Percentiles rank a stretch among this genome's conserved stretches.
These are phyloP conservation scores for Apiospora pterosperma DNA, from an alignment of 2,329 filamentous ascomycete species.

Conservation along the genomic window DNA sequence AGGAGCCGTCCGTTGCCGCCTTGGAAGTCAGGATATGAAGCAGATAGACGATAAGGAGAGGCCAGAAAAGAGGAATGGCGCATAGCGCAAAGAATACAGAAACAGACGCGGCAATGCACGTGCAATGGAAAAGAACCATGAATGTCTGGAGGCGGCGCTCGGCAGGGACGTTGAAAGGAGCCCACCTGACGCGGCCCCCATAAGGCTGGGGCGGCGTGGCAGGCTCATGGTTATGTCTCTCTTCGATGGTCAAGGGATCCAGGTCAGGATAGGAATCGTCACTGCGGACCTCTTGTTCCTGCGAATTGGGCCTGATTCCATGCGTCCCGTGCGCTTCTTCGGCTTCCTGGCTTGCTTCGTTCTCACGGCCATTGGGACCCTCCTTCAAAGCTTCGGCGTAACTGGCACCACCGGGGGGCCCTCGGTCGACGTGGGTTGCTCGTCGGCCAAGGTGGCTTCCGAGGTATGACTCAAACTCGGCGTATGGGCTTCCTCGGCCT, in stretches of 20 bases:
- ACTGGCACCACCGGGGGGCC: conserved; percentile 6
- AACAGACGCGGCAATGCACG: conserved; percentile 67
- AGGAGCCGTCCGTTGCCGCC: conserved; percentile 69
- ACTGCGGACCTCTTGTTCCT: conserved; percentile 8
- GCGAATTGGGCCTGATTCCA: neutral
- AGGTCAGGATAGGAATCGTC: conserved; percentile 30
- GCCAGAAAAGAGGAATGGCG: conserved; percentile 90
- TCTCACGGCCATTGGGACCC: neutral
- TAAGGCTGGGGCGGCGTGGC: conserved; percentile 13
- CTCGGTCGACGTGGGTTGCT: conserved; percentile 1
- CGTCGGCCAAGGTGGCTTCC: conserved; percentile 3
- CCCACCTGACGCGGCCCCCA: conserved; percentile 66
- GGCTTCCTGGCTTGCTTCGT: neutral
- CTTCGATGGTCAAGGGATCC: conserved; percentile 27
- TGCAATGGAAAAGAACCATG: conserved; percentile 70
- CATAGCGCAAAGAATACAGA: conserved; percentile 88
- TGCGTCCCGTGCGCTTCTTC: neutral
- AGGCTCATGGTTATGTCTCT: conserved; percentile 21
- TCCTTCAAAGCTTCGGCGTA: conserved; percentile 11
- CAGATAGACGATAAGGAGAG: conserved; percentile 70
- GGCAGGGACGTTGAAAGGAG: conserved; percentile 72
- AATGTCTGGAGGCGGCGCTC: conserved; percentile 73
- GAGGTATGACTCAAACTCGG: conserved; percentile 2
- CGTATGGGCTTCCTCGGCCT: neutral
- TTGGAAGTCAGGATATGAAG: conserved; percentile 80